Conservation (phyloP, 2,329 filamentous ascomycete species). For the Talaromyces islandicus region DNA sequence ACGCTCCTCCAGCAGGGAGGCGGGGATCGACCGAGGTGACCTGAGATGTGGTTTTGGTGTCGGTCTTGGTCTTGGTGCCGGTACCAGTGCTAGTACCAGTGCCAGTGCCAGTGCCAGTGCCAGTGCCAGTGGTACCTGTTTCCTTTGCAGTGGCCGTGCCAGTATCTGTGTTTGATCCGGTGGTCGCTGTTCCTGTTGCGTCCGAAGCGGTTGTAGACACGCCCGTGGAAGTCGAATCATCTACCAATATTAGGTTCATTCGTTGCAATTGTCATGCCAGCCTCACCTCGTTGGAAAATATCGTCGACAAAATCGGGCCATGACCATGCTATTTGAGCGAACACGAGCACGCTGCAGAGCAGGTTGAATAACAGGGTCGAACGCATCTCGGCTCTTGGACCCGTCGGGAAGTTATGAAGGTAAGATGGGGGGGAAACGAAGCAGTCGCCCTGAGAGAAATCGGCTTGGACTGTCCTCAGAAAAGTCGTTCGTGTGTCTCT, state of each 20-base stretch:
- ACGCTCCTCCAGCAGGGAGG: conserved; percentile 53
- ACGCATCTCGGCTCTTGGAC: conserved; percentile 24
- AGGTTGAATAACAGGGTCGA: conserved; percentile 22
- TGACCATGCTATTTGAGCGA: conserved; percentile 27
- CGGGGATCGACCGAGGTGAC: conserved; percentile 47
- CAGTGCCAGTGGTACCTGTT: conserved; percentile 12
- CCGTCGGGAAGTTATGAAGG: neutral
- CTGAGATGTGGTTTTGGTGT: conserved; percentile 22
- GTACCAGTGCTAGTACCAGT: neutral
- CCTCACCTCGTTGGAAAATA: conserved; percentile 12
- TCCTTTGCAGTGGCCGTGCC: conserved; percentile 7
- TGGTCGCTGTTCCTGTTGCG: conserved; percentile 13
- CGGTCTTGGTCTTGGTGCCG: conserved; percentile 2
- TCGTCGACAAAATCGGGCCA: conserved; percentile 16
- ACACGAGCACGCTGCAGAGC: conserved; percentile 27
- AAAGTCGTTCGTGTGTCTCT: neutral
- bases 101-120: neutral
- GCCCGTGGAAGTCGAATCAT: neutral
- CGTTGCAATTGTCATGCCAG: neutral
- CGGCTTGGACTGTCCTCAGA: neutral
- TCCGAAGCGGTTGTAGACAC: neutral
- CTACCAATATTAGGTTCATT: conserved; percentile 10
- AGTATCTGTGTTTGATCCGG: conserved; percentile 12
- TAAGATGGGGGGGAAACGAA: too few relatives aligned
- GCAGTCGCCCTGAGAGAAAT: neutral